Base-by-base conservation (phyloP, 1,284 basidiomycete genomes). In the Ceratobasidium sp. region DNA sequence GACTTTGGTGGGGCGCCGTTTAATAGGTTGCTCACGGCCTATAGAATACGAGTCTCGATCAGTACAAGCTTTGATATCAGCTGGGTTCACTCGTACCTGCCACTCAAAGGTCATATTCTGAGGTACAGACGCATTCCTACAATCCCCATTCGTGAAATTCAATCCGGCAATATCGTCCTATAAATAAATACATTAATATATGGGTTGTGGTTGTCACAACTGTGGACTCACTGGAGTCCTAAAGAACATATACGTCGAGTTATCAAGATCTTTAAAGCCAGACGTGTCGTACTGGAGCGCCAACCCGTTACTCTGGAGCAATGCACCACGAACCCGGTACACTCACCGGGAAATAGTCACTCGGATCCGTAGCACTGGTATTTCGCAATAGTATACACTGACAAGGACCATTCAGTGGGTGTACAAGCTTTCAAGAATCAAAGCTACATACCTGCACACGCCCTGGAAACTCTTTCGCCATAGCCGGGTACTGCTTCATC, bases 61-160 rank as follows among this genome's bases (percentile, higher is more conserved):
- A 62, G 44, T 44, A 56, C 46, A n/a, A 28, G 3, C 33, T 33
- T 44, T n/a, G 13, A 15, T 73, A 10, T 13, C 48, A 28, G 28
- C 12, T 9, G 23, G 20, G 17, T 61, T 23, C 9, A 23, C 33
- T 2, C 70, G 42, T 46, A 73, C 79, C 75, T 80, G 77, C 40
- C 77, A 80, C 17, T 69, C 78, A 57, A 81, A 81, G 9, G 80
- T 81, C 3, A 79, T 75, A 61, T 81, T 81, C 54, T 81, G 80
- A 23, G 79, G 74, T 7, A 81, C 66, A 15, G 80, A 79, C 10
- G 62, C 20, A 66, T 81, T 81, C 20, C 79, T 69, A 54, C 80
- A 81, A 20, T 78, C 78, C n/a, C 80, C 80, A 23, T 71, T 78
- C 3, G 69, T 48, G 50, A 81, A 78, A 46, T 81, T 78, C 33